Evolutionary conservation across 768 basidiomycete species (phyloP).

Genomic region (Boletus subparvulus): DNA sequence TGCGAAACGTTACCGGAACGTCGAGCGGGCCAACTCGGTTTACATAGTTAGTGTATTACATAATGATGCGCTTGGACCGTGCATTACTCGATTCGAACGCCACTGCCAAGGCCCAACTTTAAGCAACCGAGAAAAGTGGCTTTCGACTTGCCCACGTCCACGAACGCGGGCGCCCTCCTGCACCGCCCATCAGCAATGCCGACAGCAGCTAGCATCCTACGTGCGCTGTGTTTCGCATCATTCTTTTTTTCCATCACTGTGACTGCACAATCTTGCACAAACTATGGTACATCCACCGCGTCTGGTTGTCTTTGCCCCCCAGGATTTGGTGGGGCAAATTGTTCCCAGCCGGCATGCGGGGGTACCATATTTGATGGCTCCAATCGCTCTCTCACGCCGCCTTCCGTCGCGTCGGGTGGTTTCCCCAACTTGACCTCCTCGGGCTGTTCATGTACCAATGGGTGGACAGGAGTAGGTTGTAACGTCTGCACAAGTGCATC

Average conservation of each 20-base stretch:
- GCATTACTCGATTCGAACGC: no score
- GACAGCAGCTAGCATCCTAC: background rate
- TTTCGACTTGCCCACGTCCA: background rate
- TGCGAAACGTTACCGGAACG: no score
- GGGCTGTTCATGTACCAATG: slow-evolving; percentile 66
- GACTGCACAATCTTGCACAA: slow-evolving; percentile 28
- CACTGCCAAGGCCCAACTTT: no score
- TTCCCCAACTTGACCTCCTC: slow-evolving; percentile 68
- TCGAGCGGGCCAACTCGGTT: no score
- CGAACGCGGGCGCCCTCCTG: background rate
- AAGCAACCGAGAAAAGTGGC: no score
- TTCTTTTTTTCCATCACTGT: slow-evolving; percentile 11
- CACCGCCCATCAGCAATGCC: slow-evolving; percentile 6
- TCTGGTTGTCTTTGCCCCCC: slow-evolving; percentile 69
- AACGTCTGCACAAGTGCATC: slow-evolving; percentile 71
- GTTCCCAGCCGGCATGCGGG: slow-evolving; percentile 71
- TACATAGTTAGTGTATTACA: no score
- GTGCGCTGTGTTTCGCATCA: slow-evolving; percentile 8
- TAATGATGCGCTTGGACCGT: no score
- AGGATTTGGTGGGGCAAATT: slow-evolving; percentile 75
- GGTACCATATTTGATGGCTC: slow-evolving; percentile 79
- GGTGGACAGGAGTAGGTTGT: slow-evolving; percentile 78
- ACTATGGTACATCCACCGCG: slow-evolving; percentile 21
- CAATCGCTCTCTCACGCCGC: slow-evolving; percentile 49
- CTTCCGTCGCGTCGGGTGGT: slow-evolving; percentile 35